Evolutionary conservation across 2,329 filamentous ascomycete genomes (phyloP), one percentile per base, ranked within the genome.

Genomic region (Pestalotiopsis sp.): DNA sequence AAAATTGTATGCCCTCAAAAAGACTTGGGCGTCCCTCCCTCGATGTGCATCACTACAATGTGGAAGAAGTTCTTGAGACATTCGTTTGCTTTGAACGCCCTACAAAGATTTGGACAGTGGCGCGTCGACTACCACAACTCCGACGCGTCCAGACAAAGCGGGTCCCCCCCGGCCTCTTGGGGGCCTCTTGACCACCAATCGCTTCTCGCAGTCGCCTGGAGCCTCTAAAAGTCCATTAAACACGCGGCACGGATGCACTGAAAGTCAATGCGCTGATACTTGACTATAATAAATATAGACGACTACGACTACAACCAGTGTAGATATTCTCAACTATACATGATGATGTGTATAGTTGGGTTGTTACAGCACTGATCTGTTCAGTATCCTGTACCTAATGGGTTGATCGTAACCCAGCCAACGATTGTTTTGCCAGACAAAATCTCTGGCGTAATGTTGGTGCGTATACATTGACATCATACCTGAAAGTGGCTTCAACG

Each of bases 71-170:
- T n/a, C 61, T n/a, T 64, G 11, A 20, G 39, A 14, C 23, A 14
- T 36, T 59, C 49, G 61, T 20, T 25, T 62, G 61, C 36, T 64
- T 11, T 49, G 12, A n/a, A 49, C 7, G 23, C 41, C 38, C 25
- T 38, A 66, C 45, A 56, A 66, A 66, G 63, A 66, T 56, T 66
- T 36, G 63, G 63, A 17, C 23, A 45, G 45, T 38, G 63, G 63
- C 63, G 63, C 63, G 63, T 66, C 63, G 31, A 66, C 45, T 56
- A 17, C 27, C 12, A 13, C 57, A 59, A 25, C 9, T 23, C 27
- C 9, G 23, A 59, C 61, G 61, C 61, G 61, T 64, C 31, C 39
- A 31, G 63, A 58, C 63, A 58, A 57, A 66, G 63, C 63, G 63
- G 63, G 63, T 58, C 63, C 20, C 20, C 25, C 23, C 13, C 13